Evolutionary conservation across 2,329 filamentous ascomycete species (phyloP).

Genomic region (Falciphora oryzae): DNA sequence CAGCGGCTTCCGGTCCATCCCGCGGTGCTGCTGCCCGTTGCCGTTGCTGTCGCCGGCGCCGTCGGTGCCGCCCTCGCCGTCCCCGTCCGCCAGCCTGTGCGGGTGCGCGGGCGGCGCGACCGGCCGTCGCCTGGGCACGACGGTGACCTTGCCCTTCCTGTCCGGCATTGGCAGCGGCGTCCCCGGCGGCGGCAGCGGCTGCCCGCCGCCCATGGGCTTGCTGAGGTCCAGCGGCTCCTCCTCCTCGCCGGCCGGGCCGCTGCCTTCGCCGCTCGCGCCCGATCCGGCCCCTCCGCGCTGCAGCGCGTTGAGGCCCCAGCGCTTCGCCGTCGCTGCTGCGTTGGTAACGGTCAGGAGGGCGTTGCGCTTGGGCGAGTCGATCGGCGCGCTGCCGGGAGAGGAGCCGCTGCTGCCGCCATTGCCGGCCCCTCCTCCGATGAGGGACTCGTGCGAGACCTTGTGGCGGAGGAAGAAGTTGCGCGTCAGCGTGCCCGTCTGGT

Average conservation of each 20-base stretch:
- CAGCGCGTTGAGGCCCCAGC: conserved; percentile 55
- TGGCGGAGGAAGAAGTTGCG: conserved; percentile 35
- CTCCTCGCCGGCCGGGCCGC: conserved; percentile 10
- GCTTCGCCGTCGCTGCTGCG: conserved; percentile 48
- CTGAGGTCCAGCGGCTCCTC: conserved; percentile 35
- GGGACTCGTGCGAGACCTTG: conserved; percentile 30
- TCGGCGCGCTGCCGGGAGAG: conserved; percentile 10
- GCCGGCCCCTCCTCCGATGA: conserved; percentile 14
- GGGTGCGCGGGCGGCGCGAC: conserved; percentile 35
- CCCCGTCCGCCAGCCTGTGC: background rate
- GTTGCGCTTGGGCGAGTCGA: conserved; percentile 36
- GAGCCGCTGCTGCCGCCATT: background rate
- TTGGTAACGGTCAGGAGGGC: conserved; percentile 50
- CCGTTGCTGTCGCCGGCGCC: background rate
- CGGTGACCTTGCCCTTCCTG: conserved; percentile 51
- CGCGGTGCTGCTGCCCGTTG: conserved; percentile 1
- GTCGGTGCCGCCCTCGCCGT: background rate
- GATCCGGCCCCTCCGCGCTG: conserved; percentile 27
- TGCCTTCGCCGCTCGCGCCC: conserved; percentile 1
- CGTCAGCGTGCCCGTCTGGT: conserved; percentile 33
- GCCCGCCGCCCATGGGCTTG: conserved; percentile 76
- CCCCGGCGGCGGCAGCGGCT: conserved; percentile 75
- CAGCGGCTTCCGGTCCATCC: conserved; percentile 55
- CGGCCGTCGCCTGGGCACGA: conserved; percentile 51
- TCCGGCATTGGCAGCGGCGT: conserved; percentile 68